Evolutionary conservation across 768 basidiomycete species (phyloP), one percentile per base, ranked within the genome.

Genomic region (Lepiota venenata): DNA sequence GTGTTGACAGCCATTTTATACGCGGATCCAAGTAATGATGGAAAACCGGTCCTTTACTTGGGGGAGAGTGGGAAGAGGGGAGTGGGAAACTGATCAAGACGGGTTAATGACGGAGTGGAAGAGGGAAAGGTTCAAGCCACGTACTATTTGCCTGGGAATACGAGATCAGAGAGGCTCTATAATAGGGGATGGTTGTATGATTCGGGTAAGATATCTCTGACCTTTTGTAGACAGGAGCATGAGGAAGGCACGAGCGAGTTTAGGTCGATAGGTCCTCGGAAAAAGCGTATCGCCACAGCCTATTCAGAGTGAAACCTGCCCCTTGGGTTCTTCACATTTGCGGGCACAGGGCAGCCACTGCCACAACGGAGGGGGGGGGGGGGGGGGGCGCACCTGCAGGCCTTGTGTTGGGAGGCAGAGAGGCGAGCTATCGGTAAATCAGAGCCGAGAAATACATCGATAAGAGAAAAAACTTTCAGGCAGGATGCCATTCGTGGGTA

Each of bases 261-360:
- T 52, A 52, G 40, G 27, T 52, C n/a, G 50, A 14, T 50, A 9
- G 18, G 20, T 32, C 32, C 32, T 29, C 50, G 39, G 50, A 40
- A 43, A 52, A 36, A 36, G 50, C 32, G 50, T 40, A 42, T 52
- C 40, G 32, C 35, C 22, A 44, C 42, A 43, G 43, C 50, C 50
- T n/a, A 52, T 52, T 52, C 43, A 41, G 50, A 52, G 50, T 27
- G 20, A 18, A 16, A 25, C 18, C 32, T 35, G 36, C 36, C 50
- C 50, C 50, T 25, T 52, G 32, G n/a, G 42, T 52, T 44, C 50
- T 52, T 52, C 50, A 52, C 50, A 52, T 43, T 52, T 52, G 41
- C 50, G 50, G 50, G 50, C 50, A 52, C 35, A 52, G 50, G 50
- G 50, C 40, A 52, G 18, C 12, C 50, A 44, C 41, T 43, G 41